These are phyloP conservation scores for Nakaseomyces glabratus DNA, from an alignment of 1,139 yeast genomes.

Conservation along the genomic window DNA sequence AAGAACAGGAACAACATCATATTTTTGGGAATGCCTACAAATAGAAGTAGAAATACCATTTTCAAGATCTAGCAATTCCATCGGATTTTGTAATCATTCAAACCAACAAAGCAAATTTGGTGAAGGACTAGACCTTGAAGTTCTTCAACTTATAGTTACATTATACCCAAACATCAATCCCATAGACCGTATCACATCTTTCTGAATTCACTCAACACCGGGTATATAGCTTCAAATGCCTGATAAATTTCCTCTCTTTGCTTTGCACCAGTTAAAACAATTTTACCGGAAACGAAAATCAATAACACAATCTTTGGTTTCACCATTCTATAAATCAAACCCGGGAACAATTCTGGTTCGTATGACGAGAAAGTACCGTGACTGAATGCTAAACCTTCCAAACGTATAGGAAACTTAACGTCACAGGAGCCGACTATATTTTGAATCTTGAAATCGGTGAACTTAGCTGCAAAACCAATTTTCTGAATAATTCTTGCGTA, in stretches of 20 bases:
- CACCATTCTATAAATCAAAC: slow-evolving; percentile 98
- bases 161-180: too few relatives aligned
- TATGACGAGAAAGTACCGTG: slow-evolving; percentile 99
- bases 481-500: slow-evolving; percentile 97
- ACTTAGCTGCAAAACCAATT: slow-evolving; percentile 91
- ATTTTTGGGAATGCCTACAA: too few relatives aligned
- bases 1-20: too few relatives aligned
- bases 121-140: too few relatives aligned
- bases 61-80: too few relatives aligned
- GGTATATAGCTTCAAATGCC: slow-evolving; percentile 96
- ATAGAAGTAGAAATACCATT: too few relatives aligned
- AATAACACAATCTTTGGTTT: slow-evolving; percentile 94
- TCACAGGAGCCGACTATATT: slow-evolving; percentile 98
- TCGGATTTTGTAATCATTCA: too few relatives aligned
- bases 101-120: too few relatives aligned
- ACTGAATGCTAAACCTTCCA: slow-evolving; percentile 95
- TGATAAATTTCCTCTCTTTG: slow-evolving; percentile 98
- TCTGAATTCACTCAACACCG: slow-evolving; percentile 95
- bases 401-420: slow-evolving; percentile 92
- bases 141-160: too few relatives aligned
- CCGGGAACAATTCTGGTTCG: slow-evolving; percentile 98
- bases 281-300: slow-evolving; percentile 94
- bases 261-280: slow-evolving; percentile 97
- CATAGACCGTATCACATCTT: slow-evolving; percentile 50
- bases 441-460: slow-evolving; percentile 95